Percentiles rank a stretch among this genome's conserved stretches.
Evolutionary conservation across 2,329 filamentous ascomycete genomes (phyloP).

Genomic region (Neonectria faginata): DNA sequence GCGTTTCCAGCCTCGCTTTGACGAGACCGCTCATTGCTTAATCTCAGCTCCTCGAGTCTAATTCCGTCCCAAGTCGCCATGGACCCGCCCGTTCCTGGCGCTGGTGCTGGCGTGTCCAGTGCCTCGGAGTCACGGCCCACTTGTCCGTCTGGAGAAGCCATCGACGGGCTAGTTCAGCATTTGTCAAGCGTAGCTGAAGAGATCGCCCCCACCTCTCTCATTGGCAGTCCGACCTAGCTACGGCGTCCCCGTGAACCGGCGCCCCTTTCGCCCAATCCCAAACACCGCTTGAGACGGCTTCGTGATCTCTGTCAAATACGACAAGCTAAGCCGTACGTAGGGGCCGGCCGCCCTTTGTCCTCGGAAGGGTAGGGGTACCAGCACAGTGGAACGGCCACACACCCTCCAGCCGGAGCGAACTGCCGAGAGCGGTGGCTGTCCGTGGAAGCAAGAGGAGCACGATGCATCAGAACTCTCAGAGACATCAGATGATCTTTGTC

Average conservation of each 20-base stretch:
- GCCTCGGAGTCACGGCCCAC: constrained; percentile 19
- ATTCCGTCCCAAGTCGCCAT: background rate
- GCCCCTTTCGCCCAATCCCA: constrained; percentile 32
- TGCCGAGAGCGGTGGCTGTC: constrained; percentile 38
- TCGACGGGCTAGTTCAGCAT: constrained; percentile 3
- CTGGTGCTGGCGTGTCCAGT: constrained; percentile 1
- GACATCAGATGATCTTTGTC: constrained; percentile 36
- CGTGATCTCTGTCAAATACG: constrained; percentile 35
- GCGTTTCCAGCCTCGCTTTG: constrained; percentile 8
- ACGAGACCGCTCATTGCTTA: constrained; percentile 2
- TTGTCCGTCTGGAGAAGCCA: constrained; percentile 16
- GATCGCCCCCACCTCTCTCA: constrained; percentile 15
- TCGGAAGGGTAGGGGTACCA: constrained; percentile 40
- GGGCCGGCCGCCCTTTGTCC: constrained; percentile 35
- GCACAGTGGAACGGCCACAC: constrained; percentile 39
- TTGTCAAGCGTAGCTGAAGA: background rate
- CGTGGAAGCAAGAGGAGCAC: constrained; percentile 18
- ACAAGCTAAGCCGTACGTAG: constrained; percentile 31
- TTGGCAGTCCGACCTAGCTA: constrained; percentile 36
- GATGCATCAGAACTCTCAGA: no score
- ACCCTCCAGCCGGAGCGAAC: constrained; percentile 34
- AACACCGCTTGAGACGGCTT: constrained; percentile 44
- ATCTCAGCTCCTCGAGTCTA: constrained; percentile 11
- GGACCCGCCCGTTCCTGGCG: background rate
- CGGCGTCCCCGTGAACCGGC: constrained; percentile 42